phyloP scores from a whole-genome alignment of 352 stramenopile species.

The Phytophthora ohioensis region DNA sequence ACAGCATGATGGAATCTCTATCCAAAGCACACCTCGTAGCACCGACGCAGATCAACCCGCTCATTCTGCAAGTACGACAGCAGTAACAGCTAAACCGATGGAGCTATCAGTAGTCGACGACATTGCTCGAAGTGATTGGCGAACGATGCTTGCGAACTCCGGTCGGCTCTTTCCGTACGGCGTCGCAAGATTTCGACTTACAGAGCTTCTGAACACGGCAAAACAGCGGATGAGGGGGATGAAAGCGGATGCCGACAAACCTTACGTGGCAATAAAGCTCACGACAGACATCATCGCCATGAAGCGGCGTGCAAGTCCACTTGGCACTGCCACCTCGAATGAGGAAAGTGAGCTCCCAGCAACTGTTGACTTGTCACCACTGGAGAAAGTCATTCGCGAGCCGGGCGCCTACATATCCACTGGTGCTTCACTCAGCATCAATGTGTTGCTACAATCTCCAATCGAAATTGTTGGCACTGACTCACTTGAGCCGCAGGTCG shows the following conservation, averaged over 20 bases:
- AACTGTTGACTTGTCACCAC: conserved; percentile 40
- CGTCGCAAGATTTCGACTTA: conserved; percentile 61
- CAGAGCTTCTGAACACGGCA: conserved; percentile 56
- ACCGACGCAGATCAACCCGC: conserved; percentile 5
- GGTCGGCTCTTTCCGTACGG: conserved; percentile 66
- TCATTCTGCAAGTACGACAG: conserved; percentile 1
- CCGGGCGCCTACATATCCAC: conserved; percentile 63
- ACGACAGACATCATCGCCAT: conserved; percentile 57
- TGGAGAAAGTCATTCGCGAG: conserved; percentile 62
- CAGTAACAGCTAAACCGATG: conserved; percentile 37
- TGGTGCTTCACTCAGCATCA: conserved; percentile 51
- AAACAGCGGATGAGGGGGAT: conserved; percentile 30
- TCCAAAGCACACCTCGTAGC: conserved; percentile 8
- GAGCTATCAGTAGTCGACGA: conserved; percentile 70
- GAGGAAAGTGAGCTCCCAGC: conserved; percentile 34
- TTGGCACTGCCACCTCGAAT: conserved; percentile 39
- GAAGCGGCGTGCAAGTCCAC: conserved; percentile 62
- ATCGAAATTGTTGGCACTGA: conserved; percentile 18
- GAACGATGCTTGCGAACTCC: conserved; percentile 47
- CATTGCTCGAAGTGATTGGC: conserved; percentile 62
- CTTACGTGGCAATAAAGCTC: conserved; percentile 58
- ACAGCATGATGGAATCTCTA: conserved; percentile 5
- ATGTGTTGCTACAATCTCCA: conserved; percentile 52
- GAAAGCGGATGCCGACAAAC: conserved; percentile 15
- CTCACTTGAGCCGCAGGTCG: background rate